Percentiles rank a stretch among this genome's conserved stretches.
These are phyloP conservation scores for Truncatella angustata DNA, from an alignment of 2,329 filamentous ascomycete genomes.

Conservation along the genomic window DNA sequence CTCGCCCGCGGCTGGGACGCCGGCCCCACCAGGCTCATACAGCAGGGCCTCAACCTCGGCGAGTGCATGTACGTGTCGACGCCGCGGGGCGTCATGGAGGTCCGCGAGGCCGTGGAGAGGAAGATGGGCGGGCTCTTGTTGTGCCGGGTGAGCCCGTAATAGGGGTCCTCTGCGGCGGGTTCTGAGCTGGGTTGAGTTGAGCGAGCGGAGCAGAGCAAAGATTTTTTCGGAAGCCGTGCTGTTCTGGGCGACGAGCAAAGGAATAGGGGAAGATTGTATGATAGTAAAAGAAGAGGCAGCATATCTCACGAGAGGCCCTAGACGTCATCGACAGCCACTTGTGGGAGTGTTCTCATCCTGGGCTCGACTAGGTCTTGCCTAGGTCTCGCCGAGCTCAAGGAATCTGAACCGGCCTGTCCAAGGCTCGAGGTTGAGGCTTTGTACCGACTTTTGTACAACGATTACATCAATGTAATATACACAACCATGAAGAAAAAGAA, in stretches of 20 bases:
- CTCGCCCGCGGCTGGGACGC: conserved; percentile 68
- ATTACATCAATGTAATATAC: not conserved
- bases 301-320: too few relatives aligned
- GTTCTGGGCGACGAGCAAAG: too few relatives aligned
- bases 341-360: too few relatives aligned
- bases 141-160: conserved; percentile 56
- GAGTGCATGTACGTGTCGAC: conserved; percentile 82
- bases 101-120: conserved; percentile 76
- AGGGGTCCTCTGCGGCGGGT: too few relatives aligned
- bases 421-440: too few relatives aligned
- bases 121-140: conserved; percentile 78
- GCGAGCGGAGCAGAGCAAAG: too few relatives aligned
- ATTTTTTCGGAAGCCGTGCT: too few relatives aligned
- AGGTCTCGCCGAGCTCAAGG: too few relatives aligned
- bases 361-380: too few relatives aligned
- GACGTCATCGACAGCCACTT: too few relatives aligned
- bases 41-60: conserved; percentile 69
- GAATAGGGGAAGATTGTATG: not conserved
- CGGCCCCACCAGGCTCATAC: conserved; percentile 62
- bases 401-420: too few relatives aligned
- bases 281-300: too few relatives aligned
- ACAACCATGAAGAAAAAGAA: not conserved
- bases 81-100: conserved; percentile 74
- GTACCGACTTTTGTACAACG: conserved; percentile 4
- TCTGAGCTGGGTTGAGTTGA: not conserved